A percentile compares a stretch with the other conserved stretches of the same genome.
Evolutionary conservation across 1,284 basidiomycete genomes (phyloP).

Genomic region (Apiotrichum veenhuisii): DNA sequence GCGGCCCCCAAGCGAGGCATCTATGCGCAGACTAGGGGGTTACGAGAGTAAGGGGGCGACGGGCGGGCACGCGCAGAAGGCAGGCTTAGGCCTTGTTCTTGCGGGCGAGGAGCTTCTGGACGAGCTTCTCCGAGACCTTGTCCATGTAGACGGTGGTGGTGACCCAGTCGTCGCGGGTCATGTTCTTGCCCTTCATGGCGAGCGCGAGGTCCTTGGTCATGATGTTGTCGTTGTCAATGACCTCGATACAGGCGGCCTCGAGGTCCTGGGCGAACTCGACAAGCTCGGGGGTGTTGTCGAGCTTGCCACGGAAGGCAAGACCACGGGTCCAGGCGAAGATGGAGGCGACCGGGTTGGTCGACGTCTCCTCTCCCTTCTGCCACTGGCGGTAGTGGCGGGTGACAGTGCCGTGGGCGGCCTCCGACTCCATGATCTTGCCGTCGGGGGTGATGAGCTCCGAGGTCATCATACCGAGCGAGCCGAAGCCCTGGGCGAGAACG

Average conservation of each 20-base stretch:
- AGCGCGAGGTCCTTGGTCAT: slow-evolving; percentile 98
- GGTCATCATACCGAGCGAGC: slow-evolving; percentile 96
- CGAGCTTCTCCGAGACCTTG: slow-evolving; percentile 56
- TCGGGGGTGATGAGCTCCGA: slow-evolving; percentile 94
- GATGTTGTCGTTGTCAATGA: slow-evolving; percentile 81
- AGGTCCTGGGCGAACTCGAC: slow-evolving; percentile 72
- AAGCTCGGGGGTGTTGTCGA: slow-evolving; percentile 78
- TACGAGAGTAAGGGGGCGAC: background rate
- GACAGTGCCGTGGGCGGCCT: slow-evolving; percentile 84
- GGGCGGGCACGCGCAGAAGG: too few species aligned
- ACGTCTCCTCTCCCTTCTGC: slow-evolving; percentile 93
- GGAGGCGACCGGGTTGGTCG: slow-evolving; percentile 95
- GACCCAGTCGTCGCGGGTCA: slow-evolving; percentile 91
- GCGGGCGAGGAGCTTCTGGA: slow-evolving; percentile 35
- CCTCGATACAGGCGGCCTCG: slow-evolving; percentile 84
- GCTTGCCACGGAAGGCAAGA: slow-evolving; percentile 85
- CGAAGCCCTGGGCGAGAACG: slow-evolving; percentile 84
- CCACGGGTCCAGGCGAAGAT: slow-evolving; percentile 99
- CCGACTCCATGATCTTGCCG: slow-evolving; percentile 82
- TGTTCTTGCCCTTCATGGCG: slow-evolving; percentile 86
- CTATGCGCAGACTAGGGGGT: background rate
- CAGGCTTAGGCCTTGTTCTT: slow-evolving; percentile 14
- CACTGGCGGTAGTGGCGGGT: slow-evolving; percentile 96
- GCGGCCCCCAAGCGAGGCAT: background rate
- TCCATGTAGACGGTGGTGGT: slow-evolving; percentile 88